These are phyloP conservation scores for Hemisphaericaspora subhashii DNA, from an alignment of 1,139 yeast genomes.

Conservation along the genomic window DNA sequence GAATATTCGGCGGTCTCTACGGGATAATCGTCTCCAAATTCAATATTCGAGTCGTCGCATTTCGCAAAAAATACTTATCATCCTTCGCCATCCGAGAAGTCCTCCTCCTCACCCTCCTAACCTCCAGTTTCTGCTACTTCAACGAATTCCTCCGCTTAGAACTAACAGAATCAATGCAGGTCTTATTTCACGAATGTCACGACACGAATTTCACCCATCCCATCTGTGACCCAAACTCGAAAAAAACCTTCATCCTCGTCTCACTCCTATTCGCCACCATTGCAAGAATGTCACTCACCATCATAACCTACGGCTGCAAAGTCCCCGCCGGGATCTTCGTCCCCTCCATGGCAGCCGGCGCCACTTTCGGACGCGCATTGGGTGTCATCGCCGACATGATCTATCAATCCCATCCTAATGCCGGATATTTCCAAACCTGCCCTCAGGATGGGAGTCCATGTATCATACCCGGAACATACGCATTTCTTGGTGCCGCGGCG, in stretches of 20 bases:
- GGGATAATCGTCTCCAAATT: constrained; percentile 80
- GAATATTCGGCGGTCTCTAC: constrained; percentile 88
- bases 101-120: constrained; percentile 59
- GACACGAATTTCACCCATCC: constrained; percentile 37
- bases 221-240: constrained; percentile 50
- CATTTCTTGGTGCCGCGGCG: constrained; percentile 97
- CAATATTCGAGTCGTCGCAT: constrained; percentile 76
- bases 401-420: constrained; percentile 42
- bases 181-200: constrained; percentile 83
- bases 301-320: constrained; percentile 85
- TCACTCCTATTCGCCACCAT: constrained; percentile 72
- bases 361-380: constrained; percentile 84
- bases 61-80: constrained; percentile 68
- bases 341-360: constrained; percentile 97
- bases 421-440: constrained; percentile 51
- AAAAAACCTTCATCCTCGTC: constrained; percentile 32
- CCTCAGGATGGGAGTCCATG: constrained; percentile 48
- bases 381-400: constrained; percentile 68
- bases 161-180: constrained; percentile 95
- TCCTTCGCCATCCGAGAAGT: constrained; percentile 71
- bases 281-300: constrained; percentile 68
- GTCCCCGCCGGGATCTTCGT: constrained; percentile 97
- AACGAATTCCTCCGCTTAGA: constrained; percentile 79
- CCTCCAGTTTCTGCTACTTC: constrained; percentile 79
- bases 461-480: constrained; percentile 90